phyloP scores from a whole-genome alignment of 495 filamentous ascomycete species.

The Umbilicaria muhlenbergii region DNA sequence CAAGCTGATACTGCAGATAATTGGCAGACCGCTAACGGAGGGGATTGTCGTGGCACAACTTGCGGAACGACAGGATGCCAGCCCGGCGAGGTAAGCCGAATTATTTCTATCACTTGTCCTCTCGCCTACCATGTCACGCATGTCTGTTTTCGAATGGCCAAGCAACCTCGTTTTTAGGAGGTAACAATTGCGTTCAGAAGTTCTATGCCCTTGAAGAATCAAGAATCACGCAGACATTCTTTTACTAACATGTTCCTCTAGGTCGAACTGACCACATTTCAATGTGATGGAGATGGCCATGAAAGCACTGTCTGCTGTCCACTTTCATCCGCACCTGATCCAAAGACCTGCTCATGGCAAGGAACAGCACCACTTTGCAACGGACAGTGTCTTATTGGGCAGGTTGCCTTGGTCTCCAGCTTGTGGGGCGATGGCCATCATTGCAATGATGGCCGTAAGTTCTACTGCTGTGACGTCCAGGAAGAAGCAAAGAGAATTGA shows the following conservation, averaged over 20 bases:
- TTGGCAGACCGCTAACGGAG: neutral
- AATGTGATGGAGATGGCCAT: neutral
- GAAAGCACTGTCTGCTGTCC: constrained; percentile 1
- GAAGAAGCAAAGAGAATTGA: neutral
- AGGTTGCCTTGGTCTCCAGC: constrained; percentile 9
- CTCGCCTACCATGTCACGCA: too few relatives aligned
- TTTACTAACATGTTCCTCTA: too few relatives aligned
- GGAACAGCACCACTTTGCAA: constrained; percentile 11
- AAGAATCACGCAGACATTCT: too few relatives aligned
- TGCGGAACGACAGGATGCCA: neutral
- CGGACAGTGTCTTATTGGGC: constrained; percentile 9
- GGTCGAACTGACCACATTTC: neutral
- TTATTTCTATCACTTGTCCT: too few relatives aligned
- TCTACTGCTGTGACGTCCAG: constrained; percentile 7
- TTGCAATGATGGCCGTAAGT: constrained; percentile 9
- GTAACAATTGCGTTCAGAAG: too few relatives aligned
- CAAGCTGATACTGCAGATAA: neutral
- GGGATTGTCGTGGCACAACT: neutral
- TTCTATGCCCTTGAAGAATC: too few relatives aligned
- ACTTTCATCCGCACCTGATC: constrained; percentile 5
- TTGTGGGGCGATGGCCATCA: neutral
- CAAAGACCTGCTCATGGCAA: neutral
- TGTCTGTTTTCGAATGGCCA: too few relatives aligned
- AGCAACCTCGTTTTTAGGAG: too few relatives aligned
- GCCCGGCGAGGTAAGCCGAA: neutral